phyloP scores from a whole-genome alignment of 2,329 filamentous ascomycete species.

The Kalmusia sp. region DNA sequence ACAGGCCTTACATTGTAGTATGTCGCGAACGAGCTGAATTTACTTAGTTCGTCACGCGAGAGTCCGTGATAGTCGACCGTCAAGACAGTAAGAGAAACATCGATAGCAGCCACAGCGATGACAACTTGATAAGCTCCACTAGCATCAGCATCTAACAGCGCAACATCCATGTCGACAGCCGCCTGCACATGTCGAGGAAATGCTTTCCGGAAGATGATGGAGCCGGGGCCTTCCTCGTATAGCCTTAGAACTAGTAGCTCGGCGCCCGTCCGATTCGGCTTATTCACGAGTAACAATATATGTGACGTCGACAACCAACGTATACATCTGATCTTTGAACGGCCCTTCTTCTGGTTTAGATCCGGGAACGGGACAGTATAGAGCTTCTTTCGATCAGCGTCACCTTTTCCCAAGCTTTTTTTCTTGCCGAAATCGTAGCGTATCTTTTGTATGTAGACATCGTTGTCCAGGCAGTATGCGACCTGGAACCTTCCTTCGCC shows the following conservation, averaged over 20 bases:
- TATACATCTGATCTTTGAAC: conserved; percentile 62
- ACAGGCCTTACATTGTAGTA: conserved; percentile 57
- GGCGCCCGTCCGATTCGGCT: conserved; percentile 60
- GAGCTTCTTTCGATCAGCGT: conserved; percentile 30
- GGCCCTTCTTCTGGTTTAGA: conserved; percentile 45
- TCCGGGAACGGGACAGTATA: conserved; percentile 40
- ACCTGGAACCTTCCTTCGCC: conserved; percentile 71
- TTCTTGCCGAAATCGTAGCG: conserved; percentile 55
- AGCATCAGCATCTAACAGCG: conserved; percentile 66
- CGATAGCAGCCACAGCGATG: conserved; percentile 80
- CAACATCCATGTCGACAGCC: conserved; percentile 79
- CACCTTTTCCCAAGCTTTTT: conserved; percentile 41
- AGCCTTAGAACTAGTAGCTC: conserved; percentile 66
- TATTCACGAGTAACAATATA: conserved; percentile 64
- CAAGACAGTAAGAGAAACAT: conserved; percentile 78
- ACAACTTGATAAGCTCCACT: conserved; percentile 76
- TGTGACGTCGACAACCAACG: conserved; percentile 63
- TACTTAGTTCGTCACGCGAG: conserved; percentile 52
- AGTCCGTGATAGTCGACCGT: conserved; percentile 74
- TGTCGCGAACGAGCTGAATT: conserved; percentile 58
- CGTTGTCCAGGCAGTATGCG: conserved; percentile 78
- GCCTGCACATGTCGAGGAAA: conserved; percentile 75
- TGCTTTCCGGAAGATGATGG: conserved; percentile 59
- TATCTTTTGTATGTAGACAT: conserved; percentile 73
- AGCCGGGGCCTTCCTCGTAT: conserved; percentile 61